A percentile compares a stretch with the other conserved stretches of the same genome.
These are phyloP conservation scores for Penicillium glabrum DNA, from an alignment of 2,329 filamentous ascomycete species.

Conservation along the genomic window DNA sequence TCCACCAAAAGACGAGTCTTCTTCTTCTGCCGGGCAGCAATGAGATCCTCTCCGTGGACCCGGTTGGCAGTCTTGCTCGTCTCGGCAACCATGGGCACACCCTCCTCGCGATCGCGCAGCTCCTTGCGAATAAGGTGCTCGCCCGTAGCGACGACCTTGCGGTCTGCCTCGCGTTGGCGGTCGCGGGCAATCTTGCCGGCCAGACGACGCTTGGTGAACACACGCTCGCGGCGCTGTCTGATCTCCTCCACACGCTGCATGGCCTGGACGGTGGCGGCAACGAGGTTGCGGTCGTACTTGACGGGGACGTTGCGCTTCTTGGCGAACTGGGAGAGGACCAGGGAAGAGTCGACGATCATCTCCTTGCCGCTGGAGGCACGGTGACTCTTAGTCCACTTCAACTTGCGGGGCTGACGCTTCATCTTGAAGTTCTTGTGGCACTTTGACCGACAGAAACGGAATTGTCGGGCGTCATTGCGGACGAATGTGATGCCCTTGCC, in stretches of 20 bases:
- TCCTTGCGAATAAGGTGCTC: conserved; percentile 83
- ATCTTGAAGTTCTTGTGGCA: conserved; percentile 86
- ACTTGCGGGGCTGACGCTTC: conserved; percentile 96
- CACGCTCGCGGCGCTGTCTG: conserved; percentile 75
- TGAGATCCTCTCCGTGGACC: conserved; percentile 42
- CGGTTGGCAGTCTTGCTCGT: conserved; percentile 35
- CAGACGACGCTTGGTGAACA: conserved; percentile 94
- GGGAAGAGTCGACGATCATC: conserved; percentile 90
- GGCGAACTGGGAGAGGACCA: conserved; percentile 70
- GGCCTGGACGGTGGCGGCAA: conserved; percentile 81
- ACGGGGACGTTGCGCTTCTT: conserved; percentile 91
- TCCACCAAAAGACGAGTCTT: conserved; percentile 47
- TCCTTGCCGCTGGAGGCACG: conserved; percentile 79
- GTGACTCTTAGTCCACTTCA: conserved; percentile 96
- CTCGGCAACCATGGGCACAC: conserved; percentile 32
- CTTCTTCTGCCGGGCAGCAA: conserved; percentile 35
- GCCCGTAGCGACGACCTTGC: conserved; percentile 88
- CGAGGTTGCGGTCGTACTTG: conserved; percentile 91
- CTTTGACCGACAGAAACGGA: conserved; percentile 68
- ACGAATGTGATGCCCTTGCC: conserved; percentile 67
- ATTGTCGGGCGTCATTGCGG: conserved; percentile 64
- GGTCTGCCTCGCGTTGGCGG: conserved; percentile 73
- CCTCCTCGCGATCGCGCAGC: conserved; percentile 59
- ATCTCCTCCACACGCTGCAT: conserved; percentile 92
- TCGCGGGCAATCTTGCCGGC: conserved; percentile 73